Base-by-base conservation (phyloP, 768 basidiomycete genomes). In the Pleurotus citrinopileatus region DNA sequence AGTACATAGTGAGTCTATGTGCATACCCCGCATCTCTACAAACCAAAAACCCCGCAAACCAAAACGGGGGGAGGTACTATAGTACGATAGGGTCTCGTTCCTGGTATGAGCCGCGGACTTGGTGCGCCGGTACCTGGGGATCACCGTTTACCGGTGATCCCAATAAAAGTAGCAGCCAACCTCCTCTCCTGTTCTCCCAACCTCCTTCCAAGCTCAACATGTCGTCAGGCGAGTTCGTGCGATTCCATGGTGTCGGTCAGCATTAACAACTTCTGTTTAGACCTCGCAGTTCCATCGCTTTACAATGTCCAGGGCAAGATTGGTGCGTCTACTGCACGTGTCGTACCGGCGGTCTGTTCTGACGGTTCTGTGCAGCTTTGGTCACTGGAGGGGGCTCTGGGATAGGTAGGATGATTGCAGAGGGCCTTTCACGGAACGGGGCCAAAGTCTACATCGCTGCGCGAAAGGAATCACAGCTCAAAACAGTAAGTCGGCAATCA, bases 391-490 rank as follows among this genome's bases (percentile, higher is more conserved):
- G 92, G 19, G 83, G 88, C 44, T 86, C 87, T 36, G 92, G 92
- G 1, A 81, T 95, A 42, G 92, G 92, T 6, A 84, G 81, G 62
- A 87, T 91, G 81, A 92, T 94, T 61, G 91, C 93, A 20, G 73
- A 82, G 0, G 86, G 89, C 1, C 86, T 91, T 60, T 89, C 87
- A 1, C 82, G 86, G 69, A 94, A 94, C 61, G 93, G 93, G 10
- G 90, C 87, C 28, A 87, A 83, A 60, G 93, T 96, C 37, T 94
- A 94, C 71, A 93, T 95, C 59, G 91, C 93, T 12, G 86, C 90
- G 9, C 77, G 93, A 53, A 94, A 92, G 65, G 89, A 91, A 71
- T 65, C 74, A 17, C 86, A 87, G 61, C 76, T 95, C 54, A 83
- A 87, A 70, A 81, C 88, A 77, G 89, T 87, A 53, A 48, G 77